Conservation (phyloP, 1,284 basidiomycete genomes). For the Ceratobasidium sp. region DNA sequence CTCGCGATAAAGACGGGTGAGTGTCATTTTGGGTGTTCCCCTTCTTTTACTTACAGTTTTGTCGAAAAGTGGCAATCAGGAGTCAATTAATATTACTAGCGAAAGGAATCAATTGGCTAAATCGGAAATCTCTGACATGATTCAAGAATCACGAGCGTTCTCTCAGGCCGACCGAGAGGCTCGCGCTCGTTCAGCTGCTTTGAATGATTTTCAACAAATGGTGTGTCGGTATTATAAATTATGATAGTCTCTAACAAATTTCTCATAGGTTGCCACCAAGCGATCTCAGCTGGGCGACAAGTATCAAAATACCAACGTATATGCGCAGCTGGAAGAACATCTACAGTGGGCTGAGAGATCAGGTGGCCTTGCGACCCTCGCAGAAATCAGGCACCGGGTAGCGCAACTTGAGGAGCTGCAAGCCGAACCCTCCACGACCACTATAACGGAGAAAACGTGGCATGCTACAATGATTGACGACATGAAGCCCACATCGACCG, state of each 20-base stretch:
- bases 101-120: constrained; percentile 72
- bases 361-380: too few species aligned
- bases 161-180: constrained; percentile 96
- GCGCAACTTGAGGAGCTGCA: too few species aligned
- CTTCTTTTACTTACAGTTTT: constrained; percentile 97
- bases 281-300: too few species aligned
- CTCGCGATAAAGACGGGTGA: constrained; percentile 91
- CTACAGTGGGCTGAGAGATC: too few species aligned
- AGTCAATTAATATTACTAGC: constrained; percentile 70
- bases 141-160: constrained; percentile 97
- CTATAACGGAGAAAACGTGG: too few species aligned
- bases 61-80: constrained; percentile 46
- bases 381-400: too few species aligned
- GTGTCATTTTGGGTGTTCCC: constrained; percentile 85
- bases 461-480: too few species aligned
- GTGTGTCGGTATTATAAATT: too few species aligned
- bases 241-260: background rate
- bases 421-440: too few species aligned
- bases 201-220: constrained; percentile 83
- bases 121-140: constrained; percentile 97
- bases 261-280: background rate
- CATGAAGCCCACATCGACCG: too few species aligned
- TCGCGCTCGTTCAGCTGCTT: constrained; percentile 89
- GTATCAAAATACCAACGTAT: too few species aligned
- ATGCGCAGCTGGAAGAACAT: too few species aligned